Evolutionary conservation across 1,139 yeast species (phyloP).

Genomic region (Lodderomyces jiufengensis): DNA sequence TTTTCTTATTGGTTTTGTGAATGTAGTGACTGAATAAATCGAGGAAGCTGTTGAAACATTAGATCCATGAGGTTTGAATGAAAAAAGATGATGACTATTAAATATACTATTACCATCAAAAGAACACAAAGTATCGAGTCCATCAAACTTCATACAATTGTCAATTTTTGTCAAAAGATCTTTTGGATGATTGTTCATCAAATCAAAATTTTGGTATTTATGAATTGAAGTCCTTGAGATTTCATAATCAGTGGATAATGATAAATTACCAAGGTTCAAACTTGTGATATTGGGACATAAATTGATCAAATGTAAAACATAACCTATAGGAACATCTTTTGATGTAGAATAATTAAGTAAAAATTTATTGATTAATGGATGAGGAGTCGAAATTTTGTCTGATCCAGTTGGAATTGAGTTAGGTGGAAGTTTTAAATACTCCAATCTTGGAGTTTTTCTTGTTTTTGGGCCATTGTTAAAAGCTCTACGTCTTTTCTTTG

Average conservation of each 20-base stretch:
- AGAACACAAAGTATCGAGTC: constrained; percentile 4
- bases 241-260: constrained; percentile 58
- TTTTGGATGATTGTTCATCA: constrained; percentile 37
- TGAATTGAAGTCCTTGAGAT: constrained; percentile 30
- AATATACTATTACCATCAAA: not conserved
- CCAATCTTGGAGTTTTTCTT: constrained; percentile 13
- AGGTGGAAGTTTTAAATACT: constrained; percentile 12
- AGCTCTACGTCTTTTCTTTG: constrained; percentile 20
- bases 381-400: constrained; percentile 22
- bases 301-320: constrained; percentile 54
- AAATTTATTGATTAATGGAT: constrained; percentile 60
- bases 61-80: constrained; percentile 9
- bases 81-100: constrained; percentile 6
- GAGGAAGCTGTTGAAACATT: constrained; percentile 28
- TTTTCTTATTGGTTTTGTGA: constrained; percentile 28
- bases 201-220: constrained; percentile 39
- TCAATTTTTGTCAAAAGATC: constrained; percentile 24
- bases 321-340: constrained; percentile 68
- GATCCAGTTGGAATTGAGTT: constrained; percentile 7
- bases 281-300: constrained; percentile 54
- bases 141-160: constrained; percentile 18
- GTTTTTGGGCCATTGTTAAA: constrained; percentile 8
- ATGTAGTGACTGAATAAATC: constrained; percentile 27
- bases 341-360: constrained; percentile 54
- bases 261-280: constrained; percentile 52